phyloP scores from a whole-genome alignment of 139 green algal genomes.

The Raphidocelis subcapitata region DNA sequence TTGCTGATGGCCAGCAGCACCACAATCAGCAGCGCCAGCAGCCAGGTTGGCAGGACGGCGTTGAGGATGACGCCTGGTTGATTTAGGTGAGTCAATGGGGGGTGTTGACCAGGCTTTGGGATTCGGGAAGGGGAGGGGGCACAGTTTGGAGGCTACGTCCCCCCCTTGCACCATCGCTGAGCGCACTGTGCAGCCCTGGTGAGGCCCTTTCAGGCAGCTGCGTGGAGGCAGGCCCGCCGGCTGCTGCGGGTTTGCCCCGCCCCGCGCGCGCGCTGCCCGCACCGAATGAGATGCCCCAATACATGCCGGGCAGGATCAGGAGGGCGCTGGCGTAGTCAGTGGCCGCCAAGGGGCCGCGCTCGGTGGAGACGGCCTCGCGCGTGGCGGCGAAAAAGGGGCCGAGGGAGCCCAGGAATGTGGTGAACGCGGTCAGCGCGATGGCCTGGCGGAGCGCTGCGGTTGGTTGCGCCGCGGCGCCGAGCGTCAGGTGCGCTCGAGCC shows the following conservation, averaged over 20 bases:
- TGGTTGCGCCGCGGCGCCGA: too few relatives aligned
- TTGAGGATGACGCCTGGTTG: slow-evolving; percentile 22
- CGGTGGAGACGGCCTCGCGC: slow-evolving; percentile 14
- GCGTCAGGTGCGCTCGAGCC: too few relatives aligned
- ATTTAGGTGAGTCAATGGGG: neutral
- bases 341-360: slow-evolving; percentile 11
- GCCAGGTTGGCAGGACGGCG: slow-evolving; percentile 17
- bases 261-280: too few relatives aligned
- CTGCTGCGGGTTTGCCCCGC: too few relatives aligned
- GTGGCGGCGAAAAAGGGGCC: slow-evolving; percentile 12
- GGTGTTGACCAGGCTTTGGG: too few relatives aligned
- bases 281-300: slow-evolving; percentile 16
- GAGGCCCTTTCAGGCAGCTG: too few relatives aligned
- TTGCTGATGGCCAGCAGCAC: slow-evolving; percentile 1
- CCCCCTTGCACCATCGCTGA: too few relatives aligned
- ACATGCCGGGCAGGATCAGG: slow-evolving; percentile 26
- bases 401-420: slow-evolving; percentile 3
- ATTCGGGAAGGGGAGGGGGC: too few relatives aligned
- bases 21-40: slow-evolving; percentile 23
- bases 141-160: too few relatives aligned
- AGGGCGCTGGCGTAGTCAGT: slow-evolving; percentile 7
- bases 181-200: too few relatives aligned
- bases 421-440: slow-evolving; percentile 26
- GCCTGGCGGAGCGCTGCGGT: slow-evolving; percentile 17
- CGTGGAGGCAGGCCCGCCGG: neutral